These are phyloP conservation scores for Boletus rufocinnamomeus DNA, from an alignment of 768 basidiomycete species.

Conservation along the genomic window DNA sequence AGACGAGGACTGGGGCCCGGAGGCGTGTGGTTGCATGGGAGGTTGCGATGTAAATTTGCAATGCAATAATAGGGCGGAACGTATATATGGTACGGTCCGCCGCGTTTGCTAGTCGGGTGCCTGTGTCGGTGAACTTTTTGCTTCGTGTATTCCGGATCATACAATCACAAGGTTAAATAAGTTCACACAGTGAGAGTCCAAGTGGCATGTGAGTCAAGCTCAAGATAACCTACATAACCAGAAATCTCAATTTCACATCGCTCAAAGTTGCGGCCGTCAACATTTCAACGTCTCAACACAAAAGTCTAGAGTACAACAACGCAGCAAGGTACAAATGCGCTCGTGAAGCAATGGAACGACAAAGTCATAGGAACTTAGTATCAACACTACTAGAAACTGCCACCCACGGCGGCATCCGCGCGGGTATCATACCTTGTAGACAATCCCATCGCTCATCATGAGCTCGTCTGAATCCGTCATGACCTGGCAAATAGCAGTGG, in stretches of 20 bases:
- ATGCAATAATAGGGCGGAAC: not conserved
- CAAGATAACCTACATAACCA: no score
- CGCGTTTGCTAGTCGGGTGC: not conserved
- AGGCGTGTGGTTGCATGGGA: not conserved
- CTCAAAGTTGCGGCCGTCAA: not conserved
- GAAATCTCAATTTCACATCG: no score
- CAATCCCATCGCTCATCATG: conserved; percentile 84
- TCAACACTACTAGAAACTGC: not conserved
- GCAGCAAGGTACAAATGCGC: conserved; percentile 3
- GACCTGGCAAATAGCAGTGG: conserved; percentile 62
- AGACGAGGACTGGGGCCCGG: not conserved
- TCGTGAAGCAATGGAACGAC: conserved; percentile 8
- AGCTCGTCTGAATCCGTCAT: conserved; percentile 78
- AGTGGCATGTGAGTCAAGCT: not conserved
- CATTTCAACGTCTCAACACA: not conserved
- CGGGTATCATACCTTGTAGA: conserved; percentile 71
- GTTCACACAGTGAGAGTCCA: not conserved
- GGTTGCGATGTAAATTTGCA: not conserved
- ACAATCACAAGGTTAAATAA: not conserved
- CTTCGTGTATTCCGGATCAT: not conserved
- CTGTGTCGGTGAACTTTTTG: not conserved
- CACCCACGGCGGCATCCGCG: conserved; percentile 1
- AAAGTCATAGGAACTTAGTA: not conserved
- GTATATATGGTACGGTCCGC: no score
- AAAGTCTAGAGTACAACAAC: not conserved